Conservation (phyloP, 2,329 filamentous ascomycete genomes). For the Fusarium udum region DNA sequence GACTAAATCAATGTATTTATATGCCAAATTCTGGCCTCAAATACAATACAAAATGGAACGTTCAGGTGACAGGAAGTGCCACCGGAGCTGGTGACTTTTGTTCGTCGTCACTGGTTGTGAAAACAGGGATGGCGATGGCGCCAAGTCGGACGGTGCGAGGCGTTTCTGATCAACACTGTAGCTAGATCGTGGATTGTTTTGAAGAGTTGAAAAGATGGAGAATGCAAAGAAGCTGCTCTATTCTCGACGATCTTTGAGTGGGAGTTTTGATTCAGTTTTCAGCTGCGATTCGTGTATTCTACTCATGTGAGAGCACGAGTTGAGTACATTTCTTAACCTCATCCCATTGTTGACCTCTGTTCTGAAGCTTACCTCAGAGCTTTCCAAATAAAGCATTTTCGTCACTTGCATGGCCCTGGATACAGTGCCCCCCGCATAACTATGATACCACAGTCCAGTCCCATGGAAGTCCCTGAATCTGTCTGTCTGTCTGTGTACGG, state of each 20-base stretch:
- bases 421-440: conserved; percentile 44
- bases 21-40: conserved; percentile 11
- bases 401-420: conserved; percentile 22
- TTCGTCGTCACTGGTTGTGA: conserved; percentile 39
- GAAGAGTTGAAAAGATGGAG: not conserved
- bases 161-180: conserved; percentile 35
- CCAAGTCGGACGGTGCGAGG: conserved; percentile 38
- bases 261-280: not conserved
- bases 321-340: conserved; percentile 28
- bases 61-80: conserved; percentile 41
- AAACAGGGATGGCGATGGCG: conserved; percentile 44
- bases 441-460: conserved; percentile 40
- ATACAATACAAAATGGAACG: conserved; percentile 11
- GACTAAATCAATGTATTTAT: conserved; percentile 24
- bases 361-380: conserved; percentile 13
- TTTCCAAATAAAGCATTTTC: conserved; percentile 12
- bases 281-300: not conserved
- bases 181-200: conserved; percentile 11
- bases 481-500: not conserved
- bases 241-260: not conserved
- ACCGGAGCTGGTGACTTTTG: conserved; percentile 39
- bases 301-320: conserved; percentile 13
- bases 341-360: conserved; percentile 7
- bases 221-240: not conserved
- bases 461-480: not conserved